Conservation (phyloP, 2,329 filamentous ascomycete species). For the Cryphonectria parasitica region DNA sequence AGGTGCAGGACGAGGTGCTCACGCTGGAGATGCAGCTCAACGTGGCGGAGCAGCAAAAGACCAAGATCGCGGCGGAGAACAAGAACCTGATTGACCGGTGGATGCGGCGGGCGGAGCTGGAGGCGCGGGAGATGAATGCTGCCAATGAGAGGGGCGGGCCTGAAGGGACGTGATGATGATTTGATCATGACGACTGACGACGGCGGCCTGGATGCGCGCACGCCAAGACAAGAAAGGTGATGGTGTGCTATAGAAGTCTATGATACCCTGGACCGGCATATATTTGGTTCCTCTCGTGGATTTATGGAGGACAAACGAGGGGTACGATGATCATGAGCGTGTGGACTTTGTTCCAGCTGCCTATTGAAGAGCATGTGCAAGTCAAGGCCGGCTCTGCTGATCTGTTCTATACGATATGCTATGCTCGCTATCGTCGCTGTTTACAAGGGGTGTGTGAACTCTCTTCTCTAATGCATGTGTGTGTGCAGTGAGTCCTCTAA, state of each 20-base stretch:
- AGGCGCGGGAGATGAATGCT: constrained; percentile 85
- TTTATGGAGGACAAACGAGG: not conserved
- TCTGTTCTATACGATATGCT: constrained; percentile 34
- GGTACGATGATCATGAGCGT: not conserved
- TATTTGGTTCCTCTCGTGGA: not conserved
- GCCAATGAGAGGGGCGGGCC: constrained; percentile 51
- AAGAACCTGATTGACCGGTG: constrained; percentile 86
- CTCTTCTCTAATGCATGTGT: not conserved
- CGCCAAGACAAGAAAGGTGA: not conserved
- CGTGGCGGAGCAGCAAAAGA: constrained; percentile 76
- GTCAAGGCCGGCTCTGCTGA: constrained; percentile 22
- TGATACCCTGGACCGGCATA: constrained; percentile 16
- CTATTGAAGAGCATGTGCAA: constrained; percentile 4
- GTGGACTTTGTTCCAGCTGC: not conserved
- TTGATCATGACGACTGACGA: not conserved
- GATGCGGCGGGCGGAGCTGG: constrained; percentile 85
- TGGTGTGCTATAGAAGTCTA: not conserved
- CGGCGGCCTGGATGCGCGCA: not conserved
- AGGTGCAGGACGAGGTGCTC: constrained; percentile 92
- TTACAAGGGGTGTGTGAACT: constrained; percentile 22
- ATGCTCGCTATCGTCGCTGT: constrained; percentile 32
- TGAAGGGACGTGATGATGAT: not conserved
- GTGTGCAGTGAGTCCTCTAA: not conserved
- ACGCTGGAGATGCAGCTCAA: constrained; percentile 86
- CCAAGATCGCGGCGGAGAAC: constrained; percentile 79